Base-by-base conservation (phyloP, 2,329 filamentous ascomycete genomes). In the Aspergillus fructus region DNA sequence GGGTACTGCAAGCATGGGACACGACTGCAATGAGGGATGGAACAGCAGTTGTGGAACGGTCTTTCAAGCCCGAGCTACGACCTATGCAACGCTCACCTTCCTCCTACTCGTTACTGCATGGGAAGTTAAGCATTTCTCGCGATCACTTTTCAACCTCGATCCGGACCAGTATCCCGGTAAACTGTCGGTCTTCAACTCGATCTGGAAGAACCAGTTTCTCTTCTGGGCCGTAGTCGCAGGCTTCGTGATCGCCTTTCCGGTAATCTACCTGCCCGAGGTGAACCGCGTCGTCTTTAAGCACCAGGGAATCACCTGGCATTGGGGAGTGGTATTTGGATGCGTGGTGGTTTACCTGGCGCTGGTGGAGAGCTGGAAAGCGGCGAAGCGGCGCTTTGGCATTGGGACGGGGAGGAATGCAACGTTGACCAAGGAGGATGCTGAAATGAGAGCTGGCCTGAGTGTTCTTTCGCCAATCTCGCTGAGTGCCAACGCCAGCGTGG, bases 61-160 rank as follows among this genome's bases (percentile, higher is more conserved):
- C 13, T 86, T 89, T 78, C 84, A 86, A 34, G 89, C 89, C 0
- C 85, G 89, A 13, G 87, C 88, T 2, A 89, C 89, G 1, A 88
- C 85, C 3, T 92, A 91, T 67, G 88, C 86, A 12, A 88, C 85
- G 52, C 78, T 92, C 11, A 91, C 89, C 0, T 92, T 89, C 84
- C 85, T 88, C 61, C 84, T 89, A 2, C 81, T 92, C 3, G 87
- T 92, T 72, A 80, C 89, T 2, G 89, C 89, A 0, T 92, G 89
- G 89, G 89, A 92, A 73, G 88, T 91, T 77, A 83, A 90, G 55
- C 83, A 89, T 66, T 84, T 89, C 75, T 85, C 88, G 15, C 84
- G 87, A n/a, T 88, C 85, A 1, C 86, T 93, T 74, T 92, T 92
- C 80, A 78, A 80, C 58, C 82, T 88, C 70, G 75, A 82, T 56